Base-by-base conservation (phyloP, 495 filamentous ascomycete genomes). In the Podospora australis region DNA sequence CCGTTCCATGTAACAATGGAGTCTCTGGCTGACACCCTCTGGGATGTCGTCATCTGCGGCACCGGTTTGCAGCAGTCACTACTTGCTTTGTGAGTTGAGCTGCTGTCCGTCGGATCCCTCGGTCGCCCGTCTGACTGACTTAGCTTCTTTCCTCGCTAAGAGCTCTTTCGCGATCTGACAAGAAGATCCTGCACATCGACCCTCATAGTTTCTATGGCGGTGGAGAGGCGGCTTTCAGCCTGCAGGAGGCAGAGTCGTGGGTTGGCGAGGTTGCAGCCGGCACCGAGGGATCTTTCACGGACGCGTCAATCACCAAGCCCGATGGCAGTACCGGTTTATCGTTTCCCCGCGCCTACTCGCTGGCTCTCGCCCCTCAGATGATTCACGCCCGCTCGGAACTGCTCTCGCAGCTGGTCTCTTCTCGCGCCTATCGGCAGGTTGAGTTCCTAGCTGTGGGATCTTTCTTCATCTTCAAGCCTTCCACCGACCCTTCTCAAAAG, bases 381-480 rank as follows among this genome's bases (percentile, higher is more conserved):
- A 83, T 97, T 21, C 94, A 96, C 62, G 79, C 87, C 36, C 83
- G 82, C 36, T 92, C 88, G 14, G 70, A 78, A 52, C 72, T 96
- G 17, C 70, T 97, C 2, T 74, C 79, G 4, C 74, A 81, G 49
- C 76, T 98, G 29, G 82, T 97, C 30, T 88, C 89, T 3, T 96
- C 91, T 1, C 84, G 85, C 52, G 83, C 94, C 44, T 87, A 94
- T 53, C 79, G 79, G 25, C 87, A 95, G 65, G 77, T 98, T 49
- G 90, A 96, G 54, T 98, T 96, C 64, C 81, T 90, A 51, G 89
- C 92, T 4, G 85, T 97, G 6, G 94, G 94, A 24, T 91, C 86
- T 48, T 97, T 90, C 86, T 97, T 84, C 79, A 80, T 95, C 28
- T 83, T 84, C 60, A 59, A 67, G 44, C 57, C 67, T 3, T 19